Evolutionary conservation across 768 basidiomycete species (phyloP), one percentile per base, ranked within the genome.

Genomic region (Leccinellum luteum): DNA sequence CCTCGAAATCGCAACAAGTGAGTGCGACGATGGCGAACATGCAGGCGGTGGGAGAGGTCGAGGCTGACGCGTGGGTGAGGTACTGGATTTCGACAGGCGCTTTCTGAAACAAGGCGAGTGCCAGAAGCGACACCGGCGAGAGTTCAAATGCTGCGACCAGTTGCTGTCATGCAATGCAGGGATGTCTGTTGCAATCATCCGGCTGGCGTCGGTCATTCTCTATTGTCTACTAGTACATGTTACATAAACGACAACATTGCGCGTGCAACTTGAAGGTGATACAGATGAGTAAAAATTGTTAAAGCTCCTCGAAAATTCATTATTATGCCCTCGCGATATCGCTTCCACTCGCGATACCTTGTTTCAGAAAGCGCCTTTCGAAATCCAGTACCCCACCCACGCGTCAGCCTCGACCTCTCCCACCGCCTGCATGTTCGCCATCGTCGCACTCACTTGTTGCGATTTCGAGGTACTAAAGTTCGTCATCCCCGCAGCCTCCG

Each of bases 1-100:
- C 68, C 0, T 4, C 9, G 10, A 61, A 61, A 38, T 53, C 55
- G 2, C 58, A 48, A 48, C 21, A 13, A 9, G 41, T 71, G 6
- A 69, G 68, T 23, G 32, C n/a, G 21, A 66, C 69, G 32, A 60
- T 69, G 67, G 61, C 62, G 25, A 56, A 54, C 9, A 71, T 71
- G 69, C 53, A 32, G 6, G 64, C 69, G 28, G 58, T 69, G 12
- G 66, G 69, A 7, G 59, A 61, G 43, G 48, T 47, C 1, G 68
- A 70, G 48, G 68, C 62, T 2, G 56, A 64, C 30, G 66, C 60
- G 1, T 69, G 68, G 69, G 69, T 70, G 14, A 28, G 44, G 2
- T 68, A 70, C 15, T 47, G 45, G 60, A 48, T 38, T 6, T 25
- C 44, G 23, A 47, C 25, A 47, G 45, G 23, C 3, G 45, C 23